Base-by-base conservation (phyloP, 2,329 filamentous ascomycete genomes). In the Ophiostoma perfectum region DNA sequence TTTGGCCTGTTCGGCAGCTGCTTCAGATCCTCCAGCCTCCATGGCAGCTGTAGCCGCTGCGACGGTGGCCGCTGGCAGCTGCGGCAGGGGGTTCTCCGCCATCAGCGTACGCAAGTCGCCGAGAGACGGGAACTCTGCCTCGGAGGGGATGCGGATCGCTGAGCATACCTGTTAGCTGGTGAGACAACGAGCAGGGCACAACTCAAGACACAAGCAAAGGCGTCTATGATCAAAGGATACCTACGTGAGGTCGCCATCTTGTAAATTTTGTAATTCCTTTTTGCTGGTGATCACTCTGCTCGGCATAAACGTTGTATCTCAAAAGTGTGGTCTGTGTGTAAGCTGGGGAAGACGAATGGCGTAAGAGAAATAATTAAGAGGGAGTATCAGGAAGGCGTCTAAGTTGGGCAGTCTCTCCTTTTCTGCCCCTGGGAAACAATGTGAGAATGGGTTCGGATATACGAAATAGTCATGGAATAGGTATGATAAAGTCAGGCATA, bases 81-180 rank as follows among this genome's bases (percentile, higher is more conserved):
- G n/a, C 5, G 55, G 55, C 55, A 60, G 12, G 27, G 55, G 55
- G 55, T 60, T 36, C 11, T 60, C 55, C 7, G 55, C 27, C 55
- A 60, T 60, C 27, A 60, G 55, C 55, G 36, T 3, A 27, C 55
- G 55, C 55, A 60, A 12, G 27, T 60, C 55, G 55, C 55, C 55
- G 14, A 27, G 12, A 12, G 27, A 27, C 36, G 55, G 55, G 5
- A 60, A 36, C 27, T 60, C 55, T 27, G 49, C 49, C 49, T 27
- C 18, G 18, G 49, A 55, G 4, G 49, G 49, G 27, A 18, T 55
- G 8, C 49, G 49, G 12, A 55, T 36, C 5, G 18, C 49, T 55
- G 27, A 12, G 9, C 1, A 55, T 55, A n/a, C 49, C 6, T 60
- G 55, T 60, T 60, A 60, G 55, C 27, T 27, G 27, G 27, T 27